These are phyloP conservation scores for Diaporthe sp. DNA, from an alignment of 2,329 filamentous ascomycete genomes.

Conservation along the genomic window DNA sequence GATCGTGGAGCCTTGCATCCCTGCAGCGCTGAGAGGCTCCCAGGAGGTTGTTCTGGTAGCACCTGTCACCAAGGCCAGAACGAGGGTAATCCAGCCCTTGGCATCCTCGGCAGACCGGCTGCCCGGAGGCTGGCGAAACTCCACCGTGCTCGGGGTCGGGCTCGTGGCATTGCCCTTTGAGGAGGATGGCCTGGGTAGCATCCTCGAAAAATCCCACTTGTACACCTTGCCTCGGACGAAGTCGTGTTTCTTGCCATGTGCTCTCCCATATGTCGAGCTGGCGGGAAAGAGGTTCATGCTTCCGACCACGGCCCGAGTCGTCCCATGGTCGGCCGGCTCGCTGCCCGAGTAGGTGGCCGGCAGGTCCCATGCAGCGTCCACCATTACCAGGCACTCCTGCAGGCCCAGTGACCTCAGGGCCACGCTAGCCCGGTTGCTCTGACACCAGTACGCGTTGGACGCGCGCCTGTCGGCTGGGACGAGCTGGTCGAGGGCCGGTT, in stretches of 20 bases:
- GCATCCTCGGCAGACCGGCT: constrained; percentile 45
- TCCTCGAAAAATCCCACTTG: constrained; percentile 51
- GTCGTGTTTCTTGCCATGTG: constrained; percentile 44
- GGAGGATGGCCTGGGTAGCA: constrained; percentile 36
- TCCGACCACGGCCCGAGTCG: constrained; percentile 39
- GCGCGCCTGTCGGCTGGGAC: constrained; percentile 40
- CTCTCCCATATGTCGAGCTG: constrained; percentile 43
- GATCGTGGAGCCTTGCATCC: constrained; percentile 34
- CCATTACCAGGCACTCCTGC: constrained; percentile 39
- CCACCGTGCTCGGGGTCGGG: constrained; percentile 44
- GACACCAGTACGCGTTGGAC: constrained; percentile 47
- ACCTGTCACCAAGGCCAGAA: constrained; percentile 47
- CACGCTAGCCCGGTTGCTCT: constrained; percentile 46
- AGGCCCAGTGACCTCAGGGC: constrained; percentile 38
- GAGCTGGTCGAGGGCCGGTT: constrained; percentile 47
- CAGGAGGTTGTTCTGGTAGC: constrained; percentile 34
- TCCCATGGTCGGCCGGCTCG: background rate
- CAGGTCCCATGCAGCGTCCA: constrained; percentile 39
- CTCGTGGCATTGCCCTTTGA: background rate
- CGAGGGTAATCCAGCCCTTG: constrained; percentile 45
- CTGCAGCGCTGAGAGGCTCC: constrained; percentile 28
- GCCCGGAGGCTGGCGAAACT: constrained; percentile 51
- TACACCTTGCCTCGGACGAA: constrained; percentile 52
- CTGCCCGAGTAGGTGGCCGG: background rate
- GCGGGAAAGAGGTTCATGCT: constrained; percentile 47